Evolutionary conservation across 768 basidiomycete genomes (phyloP).

Genomic region (Gelatoporia subvermispora): DNA sequence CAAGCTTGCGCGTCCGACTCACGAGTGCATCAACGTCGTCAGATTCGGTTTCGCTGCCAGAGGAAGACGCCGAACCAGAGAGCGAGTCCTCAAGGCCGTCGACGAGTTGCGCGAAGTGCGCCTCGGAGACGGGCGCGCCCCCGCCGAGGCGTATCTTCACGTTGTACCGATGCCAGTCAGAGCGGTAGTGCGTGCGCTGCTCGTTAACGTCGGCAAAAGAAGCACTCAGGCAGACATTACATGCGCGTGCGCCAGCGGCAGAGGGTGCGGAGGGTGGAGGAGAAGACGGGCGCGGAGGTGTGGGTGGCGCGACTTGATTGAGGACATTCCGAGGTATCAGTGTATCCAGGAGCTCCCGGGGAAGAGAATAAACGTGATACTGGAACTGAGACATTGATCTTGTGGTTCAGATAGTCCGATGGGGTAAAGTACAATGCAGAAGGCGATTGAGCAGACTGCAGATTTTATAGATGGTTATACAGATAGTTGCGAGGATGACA

Average conservation of each 20-base stretch:
- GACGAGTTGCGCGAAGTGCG: slow-evolving; percentile 70
- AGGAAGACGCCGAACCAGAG: slow-evolving; percentile 85
- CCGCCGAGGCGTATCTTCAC: slow-evolving; percentile 76
- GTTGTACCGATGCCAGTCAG: slow-evolving; percentile 99
- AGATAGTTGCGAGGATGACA: too few relatives aligned
- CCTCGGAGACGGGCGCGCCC: slow-evolving; percentile 57
- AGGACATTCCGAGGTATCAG: slow-evolving; percentile 65
- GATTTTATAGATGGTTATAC: slow-evolving; percentile 1
- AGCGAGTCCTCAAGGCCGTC: slow-evolving; percentile 85
- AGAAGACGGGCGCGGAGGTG: slow-evolving; percentile 26
- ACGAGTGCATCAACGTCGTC: slow-evolving; percentile 66
- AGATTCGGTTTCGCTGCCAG: slow-evolving; percentile 51
- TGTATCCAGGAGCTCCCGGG: slow-evolving; percentile 60
- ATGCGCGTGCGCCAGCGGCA: slow-evolving; percentile 46
- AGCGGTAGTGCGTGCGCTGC: slow-evolving; percentile 82
- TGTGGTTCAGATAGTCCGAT: neutral
- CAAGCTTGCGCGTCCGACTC: slow-evolving; percentile 19
- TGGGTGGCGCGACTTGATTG: slow-evolving; percentile 30
- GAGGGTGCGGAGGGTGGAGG: slow-evolving; percentile 25
- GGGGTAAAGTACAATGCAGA: neutral
- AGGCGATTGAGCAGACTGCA: neutral
- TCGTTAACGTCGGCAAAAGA: slow-evolving; percentile 72
- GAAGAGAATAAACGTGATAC: slow-evolving; percentile 71
- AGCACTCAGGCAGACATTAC: slow-evolving; percentile 68
- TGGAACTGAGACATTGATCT: slow-evolving; percentile 19